A percentile compares a stretch with the other conserved stretches of the same genome.
phyloP scores from a whole-genome alignment of 805 yeast genomes.

The Yamadazyma kitorensis region DNA sequence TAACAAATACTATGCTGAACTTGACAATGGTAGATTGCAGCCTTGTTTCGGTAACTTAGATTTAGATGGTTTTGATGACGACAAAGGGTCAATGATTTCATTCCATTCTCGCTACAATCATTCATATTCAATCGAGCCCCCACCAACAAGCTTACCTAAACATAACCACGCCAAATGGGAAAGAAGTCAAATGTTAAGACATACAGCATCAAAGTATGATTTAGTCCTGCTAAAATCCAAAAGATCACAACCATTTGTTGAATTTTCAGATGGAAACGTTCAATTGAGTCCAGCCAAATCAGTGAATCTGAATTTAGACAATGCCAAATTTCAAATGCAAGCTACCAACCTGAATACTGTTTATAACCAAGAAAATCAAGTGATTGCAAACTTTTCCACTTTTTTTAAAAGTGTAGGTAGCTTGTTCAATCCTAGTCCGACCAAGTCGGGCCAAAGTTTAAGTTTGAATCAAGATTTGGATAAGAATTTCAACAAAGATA shows the following conservation, averaged over 20 bases:
- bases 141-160: constrained; percentile 14
- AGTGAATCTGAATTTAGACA: too few relatives aligned
- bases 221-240: constrained; percentile 7
- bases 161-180: constrained; percentile 16
- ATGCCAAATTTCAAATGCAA: too few relatives aligned
- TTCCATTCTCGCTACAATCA: constrained; percentile 9
- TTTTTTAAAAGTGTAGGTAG: constrained; percentile 9
- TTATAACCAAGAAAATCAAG: neutral
- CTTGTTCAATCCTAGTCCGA: constrained; percentile 1
- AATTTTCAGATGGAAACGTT: too few relatives aligned
- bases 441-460: neutral
- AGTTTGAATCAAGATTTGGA: too few relatives aligned
- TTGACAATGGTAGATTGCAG: too few relatives aligned
- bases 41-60: constrained; percentile 1
- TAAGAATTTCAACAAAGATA: too few relatives aligned
- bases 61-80: constrained; percentile 1
- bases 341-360: too few relatives aligned
- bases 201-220: constrained; percentile 12
- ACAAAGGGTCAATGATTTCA: constrained; percentile 1
- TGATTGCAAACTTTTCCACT: constrained; percentile 5
- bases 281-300: too few relatives aligned
- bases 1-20: too few relatives aligned
- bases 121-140: constrained; percentile 11
- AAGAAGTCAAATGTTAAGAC: constrained; percentile 18
- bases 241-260: constrained; percentile 4